Evolutionary conservation across 2,329 filamentous ascomycete species (phyloP).

Genomic region (Fusarium nematophilum): DNA sequence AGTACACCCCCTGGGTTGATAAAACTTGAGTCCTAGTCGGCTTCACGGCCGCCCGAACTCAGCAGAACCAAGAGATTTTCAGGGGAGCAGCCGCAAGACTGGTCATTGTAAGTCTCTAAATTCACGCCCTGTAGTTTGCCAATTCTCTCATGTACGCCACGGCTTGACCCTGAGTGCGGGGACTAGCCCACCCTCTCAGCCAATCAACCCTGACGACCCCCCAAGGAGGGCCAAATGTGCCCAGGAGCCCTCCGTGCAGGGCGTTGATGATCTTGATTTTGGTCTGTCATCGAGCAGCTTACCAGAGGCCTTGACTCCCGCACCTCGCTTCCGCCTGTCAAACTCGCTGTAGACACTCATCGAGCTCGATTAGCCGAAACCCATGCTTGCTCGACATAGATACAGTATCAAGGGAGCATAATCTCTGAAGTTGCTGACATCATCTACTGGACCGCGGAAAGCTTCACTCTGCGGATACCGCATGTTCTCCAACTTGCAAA

Average conservation of each 20-base stretch:
- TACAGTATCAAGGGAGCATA: too few relatives aligned
- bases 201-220: neutral
- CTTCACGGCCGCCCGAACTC: neutral
- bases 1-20: neutral
- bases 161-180: constrained; percentile 21
- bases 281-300: constrained; percentile 46
- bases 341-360: neutral
- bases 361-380: neutral
- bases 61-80: neutral
- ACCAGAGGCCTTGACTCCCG: neutral
- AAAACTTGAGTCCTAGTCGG: too few relatives aligned
- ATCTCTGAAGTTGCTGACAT: too few relatives aligned
- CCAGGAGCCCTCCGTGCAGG: neutral
- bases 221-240: neutral
- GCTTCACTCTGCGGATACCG: neutral
- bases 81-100: neutral
- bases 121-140: constrained; percentile 9
- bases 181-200: neutral
- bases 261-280: constrained; percentile 49
- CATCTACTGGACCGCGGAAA: neutral
- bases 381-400: neutral
- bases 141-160: constrained; percentile 18
- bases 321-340: constrained; percentile 10
- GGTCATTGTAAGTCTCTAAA: neutral
- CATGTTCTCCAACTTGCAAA: neutral